Evolutionary conservation across 225 moss, liverwort and hornwort species (phyloP), one percentile per base, ranked within the genome.

Genomic region (Bryoerythrophyllum caledonicum): DNA sequence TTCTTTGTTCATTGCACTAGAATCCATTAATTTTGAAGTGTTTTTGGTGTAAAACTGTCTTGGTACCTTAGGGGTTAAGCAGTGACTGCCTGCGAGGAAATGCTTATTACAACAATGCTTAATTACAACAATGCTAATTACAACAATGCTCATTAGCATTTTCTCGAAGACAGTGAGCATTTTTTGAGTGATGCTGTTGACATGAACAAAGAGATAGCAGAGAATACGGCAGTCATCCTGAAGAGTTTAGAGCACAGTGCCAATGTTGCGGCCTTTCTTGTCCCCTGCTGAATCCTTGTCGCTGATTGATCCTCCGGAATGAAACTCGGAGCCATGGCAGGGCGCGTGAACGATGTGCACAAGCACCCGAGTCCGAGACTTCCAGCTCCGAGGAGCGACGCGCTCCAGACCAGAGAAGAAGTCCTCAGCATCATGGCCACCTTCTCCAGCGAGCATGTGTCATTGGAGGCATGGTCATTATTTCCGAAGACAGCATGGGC

Each of bases 401-500:
- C 65, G 65, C 65, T 65, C 25, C 65, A 43, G 65, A 26, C 66
- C 67, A 28, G 67, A 49, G 16, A 67, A 67, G 48, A 48, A 49
- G 20, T 67, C 67, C 30, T 67, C 67, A 28, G 67, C 67, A 48
- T 0, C 19, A 67, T 49, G 49, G 28, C 49, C 67, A 67, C 67
- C 49, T 27, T 49, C 67, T 49, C 6, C 67, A 49, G 49, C 64
- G 14, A 0, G 15, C 30, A 65, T 35, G n/a, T n/a, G 38, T 41
- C 41, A 64, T 7, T 24, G 15, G 5, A 44, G 38, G 38, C 38
- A 38, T 48, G 6, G 48, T 25, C 44, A 65, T 24, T 24, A 38
- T 38, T 38, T 38, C 38, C 1, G 10, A 38, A 38, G 38, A 38
- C 38, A 38, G 10, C 38, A 38, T 10, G 38, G 38, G 9, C 9